Evolutionary conservation across 768 basidiomycete genomes (phyloP), one percentile per base, ranked within the genome.

Genomic region (Boletus sp.): DNA sequence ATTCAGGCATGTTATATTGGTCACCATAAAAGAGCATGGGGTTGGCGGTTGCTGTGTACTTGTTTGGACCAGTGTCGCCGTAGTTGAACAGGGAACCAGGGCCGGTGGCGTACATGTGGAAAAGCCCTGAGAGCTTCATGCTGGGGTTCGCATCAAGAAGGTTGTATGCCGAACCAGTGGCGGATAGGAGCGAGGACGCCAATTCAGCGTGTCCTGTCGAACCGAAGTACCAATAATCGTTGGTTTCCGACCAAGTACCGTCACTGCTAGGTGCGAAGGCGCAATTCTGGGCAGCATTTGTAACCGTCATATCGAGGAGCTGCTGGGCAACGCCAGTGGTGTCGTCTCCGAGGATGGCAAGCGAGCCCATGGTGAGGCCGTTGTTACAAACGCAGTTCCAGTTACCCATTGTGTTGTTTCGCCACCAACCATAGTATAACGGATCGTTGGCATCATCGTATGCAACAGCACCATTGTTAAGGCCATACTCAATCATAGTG

Each of bases 381-480:
- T 83, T 82, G 70, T 98, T 98, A 77, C 88, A 93, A 53, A 93
- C 91, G 70, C 96, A 98, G 70, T 99, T 99, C 97, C 97, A 99
- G 78, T 98, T 99, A 19, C 96, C 96, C 56, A 79, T 79, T 43
- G 82, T 81, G 57, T 75, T 79, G 47, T 60, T 78, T 48, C 72
- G 79, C 94, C 94, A 97, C 94, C 94, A 97, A 45, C 87, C 86
- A 48, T 75, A 79, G 51, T 14, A 57, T 2, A 42, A 29, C 14
- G 71, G 64, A 39, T 72, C 72, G 29, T 66, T 57, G 41, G 74
- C 64, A 50, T 70, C 67, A 25, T 75, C 75, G 59, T 79, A 86
- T 2, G 82, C 83, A 21, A 62, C 59, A 39, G 83, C 59, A 60
- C 94, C 95, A 40, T 77, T 82, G 53, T 65, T 71, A 27, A 99